phyloP scores from a whole-genome alignment of 352 stramenopile genomes.

The Pythium rishiriense region DNA sequence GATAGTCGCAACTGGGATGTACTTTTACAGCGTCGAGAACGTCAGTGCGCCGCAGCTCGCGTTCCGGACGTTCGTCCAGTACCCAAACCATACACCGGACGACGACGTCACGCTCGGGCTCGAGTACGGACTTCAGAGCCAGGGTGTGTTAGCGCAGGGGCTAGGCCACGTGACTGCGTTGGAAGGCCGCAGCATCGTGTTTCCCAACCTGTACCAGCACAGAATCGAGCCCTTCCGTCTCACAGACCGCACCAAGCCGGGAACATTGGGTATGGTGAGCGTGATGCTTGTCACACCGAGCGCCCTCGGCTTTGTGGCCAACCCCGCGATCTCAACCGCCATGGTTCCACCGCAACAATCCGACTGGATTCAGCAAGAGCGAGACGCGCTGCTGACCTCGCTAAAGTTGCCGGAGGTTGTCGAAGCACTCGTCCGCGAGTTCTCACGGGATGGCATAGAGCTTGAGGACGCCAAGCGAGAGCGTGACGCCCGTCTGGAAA shows the following conservation, averaged over 20 bases:
- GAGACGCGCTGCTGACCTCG: not conserved
- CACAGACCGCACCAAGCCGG: conserved; percentile 20
- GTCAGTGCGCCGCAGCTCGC: conserved; percentile 27
- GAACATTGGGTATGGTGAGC: conserved; percentile 29
- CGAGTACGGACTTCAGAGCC: conserved; percentile 15
- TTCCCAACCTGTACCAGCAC: conserved; percentile 34
- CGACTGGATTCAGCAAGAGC: conserved; percentile 3
- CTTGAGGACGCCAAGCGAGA: not conserved
- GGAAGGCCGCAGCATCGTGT: conserved; percentile 28
- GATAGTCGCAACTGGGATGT: conserved; percentile 35
- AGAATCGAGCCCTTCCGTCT: conserved; percentile 33
- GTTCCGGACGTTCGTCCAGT: conserved; percentile 26
- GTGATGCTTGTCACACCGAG: conserved; percentile 2
- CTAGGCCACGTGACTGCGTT: conserved; percentile 18
- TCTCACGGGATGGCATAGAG: not conserved
- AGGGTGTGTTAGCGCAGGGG: conserved; percentile 16
- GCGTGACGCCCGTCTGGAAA: not conserved
- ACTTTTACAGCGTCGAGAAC: conserved; percentile 36
- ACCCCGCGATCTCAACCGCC: not conserved
- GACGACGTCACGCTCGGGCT: conserved; percentile 16
- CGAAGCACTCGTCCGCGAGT: not conserved
- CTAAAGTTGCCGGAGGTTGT: not conserved
- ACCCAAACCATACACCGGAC: conserved; percentile 10
- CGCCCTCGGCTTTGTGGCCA: no score
- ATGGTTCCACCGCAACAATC: not conserved